phyloP scores from a whole-genome alignment of 345 rosid genomes.

The Turnera subulata region DNA sequence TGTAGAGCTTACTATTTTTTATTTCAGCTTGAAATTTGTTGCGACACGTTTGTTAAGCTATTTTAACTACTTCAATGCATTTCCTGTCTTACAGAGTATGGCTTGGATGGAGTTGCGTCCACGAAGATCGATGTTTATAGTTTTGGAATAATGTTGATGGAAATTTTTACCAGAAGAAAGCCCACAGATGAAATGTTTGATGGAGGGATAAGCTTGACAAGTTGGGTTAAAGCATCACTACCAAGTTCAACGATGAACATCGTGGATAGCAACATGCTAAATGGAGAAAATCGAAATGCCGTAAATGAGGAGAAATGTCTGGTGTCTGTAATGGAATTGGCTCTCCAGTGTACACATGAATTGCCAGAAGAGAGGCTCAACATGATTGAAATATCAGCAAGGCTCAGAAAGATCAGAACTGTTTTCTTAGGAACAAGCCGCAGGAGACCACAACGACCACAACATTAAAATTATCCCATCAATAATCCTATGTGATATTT shows the following conservation, averaged over 20 bases:
- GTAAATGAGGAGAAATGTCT: not conserved
- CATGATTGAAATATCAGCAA: no score
- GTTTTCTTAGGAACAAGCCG: no score
- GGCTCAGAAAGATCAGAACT: not conserved
- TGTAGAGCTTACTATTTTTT: no score
- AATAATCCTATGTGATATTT: no score
- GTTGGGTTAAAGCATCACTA: not conserved
- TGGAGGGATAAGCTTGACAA: not conserved
- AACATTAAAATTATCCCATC: no score
- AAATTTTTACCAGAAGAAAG: not conserved
- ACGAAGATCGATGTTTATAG: no score
- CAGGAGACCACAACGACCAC: no score
- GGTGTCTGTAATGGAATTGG: not conserved
- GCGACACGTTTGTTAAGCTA: no score
- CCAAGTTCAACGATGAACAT: no score
- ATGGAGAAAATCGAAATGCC: not conserved
- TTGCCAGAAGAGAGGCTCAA: conserved; percentile 10
- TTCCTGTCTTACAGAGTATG: not conserved
- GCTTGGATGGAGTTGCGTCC: no score
- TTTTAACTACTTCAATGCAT: no score
- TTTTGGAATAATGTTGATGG: not conserved
- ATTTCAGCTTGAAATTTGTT: no score
- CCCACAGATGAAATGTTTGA: conserved; percentile 3
- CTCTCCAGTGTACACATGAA: conserved; percentile 6
- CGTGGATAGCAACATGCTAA: not conserved